Conservation (phyloP, 2,329 filamentous ascomycete genomes). For the Monascus ruber region DNA sequence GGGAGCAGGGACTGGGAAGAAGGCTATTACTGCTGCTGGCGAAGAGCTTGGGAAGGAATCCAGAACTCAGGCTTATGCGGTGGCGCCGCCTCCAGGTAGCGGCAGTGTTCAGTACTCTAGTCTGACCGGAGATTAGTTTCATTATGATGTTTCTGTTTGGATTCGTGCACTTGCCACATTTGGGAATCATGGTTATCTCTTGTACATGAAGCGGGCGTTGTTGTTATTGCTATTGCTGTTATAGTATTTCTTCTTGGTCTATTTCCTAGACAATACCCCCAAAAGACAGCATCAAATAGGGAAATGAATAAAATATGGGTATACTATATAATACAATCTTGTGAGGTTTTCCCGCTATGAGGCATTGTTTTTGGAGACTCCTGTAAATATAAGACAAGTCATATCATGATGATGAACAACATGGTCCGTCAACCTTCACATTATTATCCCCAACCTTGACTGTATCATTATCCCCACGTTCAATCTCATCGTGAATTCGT, state of each 20-base stretch:
- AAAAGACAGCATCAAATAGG: constrained; percentile 9
- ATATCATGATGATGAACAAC: constrained; percentile 19
- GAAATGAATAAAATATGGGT: constrained; percentile 19
- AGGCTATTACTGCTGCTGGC: constrained; percentile 27
- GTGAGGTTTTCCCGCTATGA: no score
- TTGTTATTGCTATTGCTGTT: constrained; percentile 4
- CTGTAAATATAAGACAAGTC: no score
- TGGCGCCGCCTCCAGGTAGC: constrained; percentile 69
- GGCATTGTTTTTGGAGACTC: no score
- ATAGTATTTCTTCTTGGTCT: constrained; percentile 14
- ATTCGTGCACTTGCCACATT: constrained; percentile 5
- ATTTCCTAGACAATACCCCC: constrained; percentile 19
- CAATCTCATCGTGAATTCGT: constrained; percentile 80
- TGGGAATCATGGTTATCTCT: constrained; percentile 15
- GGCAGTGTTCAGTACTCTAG: constrained; percentile 76
- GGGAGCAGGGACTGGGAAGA: constrained; percentile 24
- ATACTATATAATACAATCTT: constrained; percentile 26
- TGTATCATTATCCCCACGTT: constrained; percentile 85
- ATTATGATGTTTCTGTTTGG: constrained; percentile 4
- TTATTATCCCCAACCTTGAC: constrained; percentile 51
- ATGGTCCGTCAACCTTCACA: constrained; percentile 32
- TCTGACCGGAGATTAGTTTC: constrained; percentile 59
- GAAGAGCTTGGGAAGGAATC: constrained; percentile 30
- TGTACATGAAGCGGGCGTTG: constrained; percentile 25
- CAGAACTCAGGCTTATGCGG: constrained; percentile 30